Percentiles rank a stretch among this genome's conserved stretches.
These are phyloP conservation scores for Tulasnella sp. DNA, from an alignment of 768 basidiomycete genomes.

Conservation along the genomic window DNA sequence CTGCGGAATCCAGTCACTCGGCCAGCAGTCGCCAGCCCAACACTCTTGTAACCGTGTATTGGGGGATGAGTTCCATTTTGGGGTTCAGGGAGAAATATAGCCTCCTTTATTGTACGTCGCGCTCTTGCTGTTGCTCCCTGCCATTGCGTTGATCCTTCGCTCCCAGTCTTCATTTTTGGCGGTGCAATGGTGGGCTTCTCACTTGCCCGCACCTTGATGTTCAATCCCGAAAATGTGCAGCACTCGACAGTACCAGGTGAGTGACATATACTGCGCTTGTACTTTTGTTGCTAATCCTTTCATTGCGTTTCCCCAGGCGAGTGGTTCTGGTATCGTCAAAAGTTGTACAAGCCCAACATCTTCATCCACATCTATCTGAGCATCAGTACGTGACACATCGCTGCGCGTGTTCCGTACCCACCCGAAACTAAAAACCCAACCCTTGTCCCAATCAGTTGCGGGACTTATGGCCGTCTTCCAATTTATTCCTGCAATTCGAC, in stretches of 20 bases:
- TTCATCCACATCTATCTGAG: conserved; percentile 19
- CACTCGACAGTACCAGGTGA: conserved; percentile 6
- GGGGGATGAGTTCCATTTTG: conserved; percentile 21
- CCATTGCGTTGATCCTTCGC: background rate
- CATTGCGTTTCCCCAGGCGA: background rate
- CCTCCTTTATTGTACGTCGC: conserved; percentile 6
- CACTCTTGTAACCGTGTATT: background rate
- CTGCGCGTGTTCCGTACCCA: background rate
- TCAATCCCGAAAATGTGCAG: conserved; percentile 13
- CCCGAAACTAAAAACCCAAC: background rate
- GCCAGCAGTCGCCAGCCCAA: background rate
- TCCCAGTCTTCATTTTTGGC: conserved; percentile 24
- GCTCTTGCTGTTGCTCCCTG: background rate
- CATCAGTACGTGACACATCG: background rate
- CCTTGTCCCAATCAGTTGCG: background rate
- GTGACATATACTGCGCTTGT: background rate
- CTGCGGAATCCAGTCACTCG: background rate
- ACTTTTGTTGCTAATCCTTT: background rate
- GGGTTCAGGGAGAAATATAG: conserved; percentile 27
- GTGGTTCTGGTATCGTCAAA: conserved; percentile 23
- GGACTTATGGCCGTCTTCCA: conserved; percentile 22
- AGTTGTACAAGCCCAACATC: conserved; percentile 16
- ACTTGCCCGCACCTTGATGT: conserved; percentile 19
- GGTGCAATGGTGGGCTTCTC: conserved; percentile 23
- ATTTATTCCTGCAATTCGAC: conserved; percentile 25